Percentiles rank a stretch among this genome's conserved stretches.
Evolutionary conservation across 2,329 filamentous ascomycete species (phyloP).

Genomic region (Penicillium griseofulvum): DNA sequence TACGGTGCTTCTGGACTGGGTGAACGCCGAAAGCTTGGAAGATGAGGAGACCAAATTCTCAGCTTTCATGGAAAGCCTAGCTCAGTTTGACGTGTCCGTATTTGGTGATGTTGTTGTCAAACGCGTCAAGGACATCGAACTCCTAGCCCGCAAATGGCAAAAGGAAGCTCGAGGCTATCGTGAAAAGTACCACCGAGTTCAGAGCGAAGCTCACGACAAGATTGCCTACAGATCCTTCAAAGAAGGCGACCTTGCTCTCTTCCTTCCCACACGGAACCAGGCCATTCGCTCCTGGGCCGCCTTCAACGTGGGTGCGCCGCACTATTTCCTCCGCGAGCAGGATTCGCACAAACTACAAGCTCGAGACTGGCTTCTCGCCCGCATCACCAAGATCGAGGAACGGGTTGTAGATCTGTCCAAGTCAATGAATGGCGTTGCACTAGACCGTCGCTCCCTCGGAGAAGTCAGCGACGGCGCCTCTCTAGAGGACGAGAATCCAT

Average conservation of each 20-base stretch:
- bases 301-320: constrained; percentile 95
- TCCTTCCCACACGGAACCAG: constrained; percentile 91
- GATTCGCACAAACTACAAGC: constrained; percentile 80
- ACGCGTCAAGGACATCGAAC: constrained; percentile 88
- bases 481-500: constrained; percentile 89
- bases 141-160: constrained; percentile 88
- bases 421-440: constrained; percentile 58
- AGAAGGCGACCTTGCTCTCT: constrained; percentile 89
- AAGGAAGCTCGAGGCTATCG: constrained; percentile 83
- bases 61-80: constrained; percentile 69
- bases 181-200: constrained; percentile 76
- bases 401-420: constrained; percentile 89
- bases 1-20: constrained; percentile 77
- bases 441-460: constrained; percentile 51
- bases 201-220: constrained; percentile 88
- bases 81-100: constrained; percentile 76
- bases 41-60: constrained; percentile 72
- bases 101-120: constrained; percentile 85
- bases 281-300: constrained; percentile 94
- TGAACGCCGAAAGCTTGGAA: constrained; percentile 63
- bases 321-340: constrained; percentile 94
- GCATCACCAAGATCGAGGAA: constrained; percentile 87
- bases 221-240: constrained; percentile 96
- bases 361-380: constrained; percentile 93
- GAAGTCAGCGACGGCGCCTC: constrained; percentile 56